phyloP scores from a whole-genome alignment of 2,329 filamentous ascomycete genomes.

The Trichoderma asperellum region DNA sequence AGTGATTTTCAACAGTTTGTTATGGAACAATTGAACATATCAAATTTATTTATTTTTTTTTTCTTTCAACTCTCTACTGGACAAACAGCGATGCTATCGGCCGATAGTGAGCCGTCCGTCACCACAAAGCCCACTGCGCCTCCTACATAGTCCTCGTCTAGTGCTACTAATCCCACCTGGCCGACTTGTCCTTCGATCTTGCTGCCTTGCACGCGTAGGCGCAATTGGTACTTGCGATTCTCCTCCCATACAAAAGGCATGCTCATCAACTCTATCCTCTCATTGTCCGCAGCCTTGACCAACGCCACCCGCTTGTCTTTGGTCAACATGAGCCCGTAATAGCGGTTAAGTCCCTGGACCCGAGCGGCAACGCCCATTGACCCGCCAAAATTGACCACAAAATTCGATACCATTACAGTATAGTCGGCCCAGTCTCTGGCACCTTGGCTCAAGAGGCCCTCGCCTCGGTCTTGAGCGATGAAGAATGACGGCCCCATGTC shows the following conservation, averaged over 20 bases:
- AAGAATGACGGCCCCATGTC: neutral
- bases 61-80: neutral
- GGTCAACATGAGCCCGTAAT: conserved; percentile 37
- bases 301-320: conserved; percentile 28
- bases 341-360: conserved; percentile 40
- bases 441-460: conserved; percentile 40
- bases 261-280: conserved; percentile 11
- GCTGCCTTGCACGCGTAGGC: too few species aligned
- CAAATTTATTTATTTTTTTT: too few species aligned
- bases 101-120: conserved; percentile 4
- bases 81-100: neutral
- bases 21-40: too few species aligned
- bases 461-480: conserved; percentile 24
- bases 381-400: conserved; percentile 36
- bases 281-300: conserved; percentile 23
- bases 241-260: conserved; percentile 17
- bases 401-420: conserved; percentile 29
- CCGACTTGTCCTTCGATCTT: too few species aligned
- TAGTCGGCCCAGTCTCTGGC: conserved; percentile 42
- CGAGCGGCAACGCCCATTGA: conserved; percentile 36
- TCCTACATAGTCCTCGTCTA: conserved; percentile 1
- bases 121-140: neutral
- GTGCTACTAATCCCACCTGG: too few species aligned
- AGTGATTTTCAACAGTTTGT: too few species aligned
- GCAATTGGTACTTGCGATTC: conserved; percentile 13